These are phyloP conservation scores for Gelatoporia subvermispora DNA, from an alignment of 768 basidiomycete species.

Conservation along the genomic window DNA sequence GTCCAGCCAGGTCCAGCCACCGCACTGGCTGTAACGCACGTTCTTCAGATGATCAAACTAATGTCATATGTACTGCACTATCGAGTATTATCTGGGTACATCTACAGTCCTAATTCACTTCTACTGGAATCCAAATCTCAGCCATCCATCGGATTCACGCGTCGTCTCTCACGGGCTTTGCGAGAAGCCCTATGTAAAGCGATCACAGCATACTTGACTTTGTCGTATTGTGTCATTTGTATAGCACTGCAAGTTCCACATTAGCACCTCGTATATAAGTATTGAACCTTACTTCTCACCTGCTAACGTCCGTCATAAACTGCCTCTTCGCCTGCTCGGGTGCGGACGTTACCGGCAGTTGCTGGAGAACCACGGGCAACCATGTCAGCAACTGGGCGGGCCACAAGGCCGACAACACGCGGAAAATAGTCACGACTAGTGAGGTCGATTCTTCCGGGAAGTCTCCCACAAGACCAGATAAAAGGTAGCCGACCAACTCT, in stretches of 20 bases:
- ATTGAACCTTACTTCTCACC: constrained; percentile 43
- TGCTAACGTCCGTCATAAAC: constrained; percentile 71
- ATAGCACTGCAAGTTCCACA: constrained; percentile 50
- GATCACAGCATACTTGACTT: constrained; percentile 76
- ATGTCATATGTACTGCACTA: constrained; percentile 6
- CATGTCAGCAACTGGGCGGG: constrained; percentile 63
- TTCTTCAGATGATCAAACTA: not conserved
- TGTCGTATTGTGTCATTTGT: constrained; percentile 62
- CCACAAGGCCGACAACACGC: constrained; percentile 64
- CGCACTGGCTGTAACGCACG: not conserved
- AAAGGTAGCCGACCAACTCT: constrained; percentile 60
- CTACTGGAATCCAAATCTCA: constrained; percentile 15
- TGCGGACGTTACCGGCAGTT: constrained; percentile 55
- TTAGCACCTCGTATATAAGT: constrained; percentile 7
- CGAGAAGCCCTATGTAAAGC: constrained; percentile 67
- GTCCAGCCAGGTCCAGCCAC: too few species aligned
- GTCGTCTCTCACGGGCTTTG: constrained; percentile 64
- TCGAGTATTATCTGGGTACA: constrained; percentile 1
- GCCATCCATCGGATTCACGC: constrained; percentile 35
- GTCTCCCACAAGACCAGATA: constrained; percentile 77
- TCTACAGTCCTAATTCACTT: constrained; percentile 14
- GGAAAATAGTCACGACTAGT: constrained; percentile 71
- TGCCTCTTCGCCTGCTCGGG: constrained; percentile 62
- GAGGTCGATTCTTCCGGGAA: constrained; percentile 85
- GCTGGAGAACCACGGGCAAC: constrained; percentile 68